A percentile compares a stretch with the other conserved stretches of the same genome.
Evolutionary conservation across 2,329 filamentous ascomycete species (phyloP).

Genomic region (Parastagonospora nodorum): DNA sequence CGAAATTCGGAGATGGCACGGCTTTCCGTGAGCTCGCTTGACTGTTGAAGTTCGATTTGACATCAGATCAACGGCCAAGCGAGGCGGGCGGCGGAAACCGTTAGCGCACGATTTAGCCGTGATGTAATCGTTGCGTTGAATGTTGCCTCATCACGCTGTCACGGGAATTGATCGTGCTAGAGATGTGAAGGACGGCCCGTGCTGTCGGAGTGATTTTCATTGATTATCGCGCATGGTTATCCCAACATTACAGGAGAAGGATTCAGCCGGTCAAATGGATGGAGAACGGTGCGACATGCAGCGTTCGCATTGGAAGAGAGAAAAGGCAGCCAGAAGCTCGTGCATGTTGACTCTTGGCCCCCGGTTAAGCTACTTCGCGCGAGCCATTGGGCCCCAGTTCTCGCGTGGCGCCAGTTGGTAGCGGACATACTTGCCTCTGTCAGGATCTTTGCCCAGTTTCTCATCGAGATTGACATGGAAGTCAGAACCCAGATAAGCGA

Average conservation of each 20-base stretch:
- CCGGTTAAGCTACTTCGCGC: conserved; percentile 47
- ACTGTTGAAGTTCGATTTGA: neutral
- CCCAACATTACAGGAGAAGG: neutral
- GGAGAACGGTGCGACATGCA: neutral
- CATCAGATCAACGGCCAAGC: neutral
- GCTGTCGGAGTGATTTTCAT: neutral
- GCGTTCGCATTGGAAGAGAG: neutral
- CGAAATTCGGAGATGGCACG: no score
- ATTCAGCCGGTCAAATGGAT: neutral
- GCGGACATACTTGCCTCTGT: conserved; percentile 71
- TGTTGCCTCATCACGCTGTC: conserved; percentile 1
- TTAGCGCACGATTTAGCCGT: neutral
- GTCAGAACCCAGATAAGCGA: conserved; percentile 39
- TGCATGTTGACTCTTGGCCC: neutral
- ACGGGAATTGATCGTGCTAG: neutral
- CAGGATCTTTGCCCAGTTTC: conserved; percentile 70
- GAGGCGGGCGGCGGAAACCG: neutral
- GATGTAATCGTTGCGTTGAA: conserved; percentile 7
- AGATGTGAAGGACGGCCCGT: neutral
- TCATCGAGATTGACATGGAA: conserved; percentile 80
- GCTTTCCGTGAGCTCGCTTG: neutral
- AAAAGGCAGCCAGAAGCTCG: neutral
- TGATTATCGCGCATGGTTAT: neutral
- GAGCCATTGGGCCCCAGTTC: conserved; percentile 87
- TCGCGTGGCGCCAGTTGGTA: conserved; percentile 90